Conservation (phyloP, 2,329 filamentous ascomycete species). For the Trichophyton schoenleinii region DNA sequence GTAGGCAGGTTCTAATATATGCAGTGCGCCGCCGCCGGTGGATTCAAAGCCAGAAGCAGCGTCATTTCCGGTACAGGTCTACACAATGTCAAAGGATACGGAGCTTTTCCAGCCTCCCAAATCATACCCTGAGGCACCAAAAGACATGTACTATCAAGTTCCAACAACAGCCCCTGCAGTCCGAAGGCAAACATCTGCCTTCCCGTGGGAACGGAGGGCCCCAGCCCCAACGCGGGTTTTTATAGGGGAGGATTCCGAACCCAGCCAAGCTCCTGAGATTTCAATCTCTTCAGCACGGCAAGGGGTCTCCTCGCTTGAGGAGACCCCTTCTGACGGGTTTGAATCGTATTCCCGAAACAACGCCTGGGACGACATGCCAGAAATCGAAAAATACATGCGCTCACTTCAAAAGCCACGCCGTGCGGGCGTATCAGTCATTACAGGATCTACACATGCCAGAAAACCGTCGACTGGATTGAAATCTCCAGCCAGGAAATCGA, state of each 20-base stretch:
- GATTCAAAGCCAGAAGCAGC: constrained; percentile 71
- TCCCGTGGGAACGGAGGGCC: constrained; percentile 74
- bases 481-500: constrained; percentile 34
- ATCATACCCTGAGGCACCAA: constrained; percentile 70
- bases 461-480: constrained; percentile 16
- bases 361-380: constrained; percentile 84
- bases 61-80: constrained; percentile 66
- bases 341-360: constrained; percentile 45
- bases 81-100: constrained; percentile 69
- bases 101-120: constrained; percentile 63
- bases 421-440: constrained; percentile 30
- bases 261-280: background rate
- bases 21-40: constrained; percentile 47
- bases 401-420: constrained; percentile 54
- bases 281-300: background rate
- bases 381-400: constrained; percentile 79
- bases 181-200: constrained; percentile 56
- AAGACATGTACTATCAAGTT: constrained; percentile 78
- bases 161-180: constrained; percentile 47
- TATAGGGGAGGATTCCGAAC: constrained; percentile 19
- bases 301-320: background rate
- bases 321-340: background rate
- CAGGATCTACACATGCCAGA: constrained; percentile 6
- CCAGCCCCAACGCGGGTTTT: constrained; percentile 45
- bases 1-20: constrained; percentile 9